These are phyloP conservation scores for Hypoxylon rubiginosum DNA, from an alignment of 2,329 filamentous ascomycete genomes.

Conservation along the genomic window DNA sequence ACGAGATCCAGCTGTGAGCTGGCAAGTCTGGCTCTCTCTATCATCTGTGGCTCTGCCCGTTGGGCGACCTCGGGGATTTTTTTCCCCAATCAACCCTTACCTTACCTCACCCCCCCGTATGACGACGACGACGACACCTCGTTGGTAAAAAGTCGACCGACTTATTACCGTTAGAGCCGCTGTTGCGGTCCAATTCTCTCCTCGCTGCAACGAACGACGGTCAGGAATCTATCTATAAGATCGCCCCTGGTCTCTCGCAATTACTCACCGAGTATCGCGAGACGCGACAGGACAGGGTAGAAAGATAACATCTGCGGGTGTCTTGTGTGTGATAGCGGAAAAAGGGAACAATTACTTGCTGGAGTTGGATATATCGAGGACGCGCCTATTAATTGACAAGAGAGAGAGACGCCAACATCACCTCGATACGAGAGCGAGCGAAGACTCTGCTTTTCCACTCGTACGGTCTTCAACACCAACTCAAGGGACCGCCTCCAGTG, in stretches of 20 bases:
- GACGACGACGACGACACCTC: slow-evolving; percentile 1
- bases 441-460: background rate
- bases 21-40: background rate
- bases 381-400: background rate
- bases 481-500: no score
- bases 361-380: background rate
- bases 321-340: background rate
- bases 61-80: background rate
- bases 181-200: slow-evolving; percentile 19
- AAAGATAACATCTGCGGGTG: slow-evolving; percentile 1
- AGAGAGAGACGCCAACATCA: background rate
- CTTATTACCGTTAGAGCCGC: slow-evolving; percentile 18
- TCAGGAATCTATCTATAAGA: slow-evolving; percentile 19
- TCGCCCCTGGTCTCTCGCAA: background rate
- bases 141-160: background rate
- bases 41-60: background rate
- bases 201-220: background rate
- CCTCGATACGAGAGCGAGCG: background rate
- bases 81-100: slow-evolving; percentile 1
- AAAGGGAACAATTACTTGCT: background rate
- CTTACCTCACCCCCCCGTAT: no score
- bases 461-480: background rate
- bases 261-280: background rate
- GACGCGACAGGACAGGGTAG: slow-evolving; percentile 7
- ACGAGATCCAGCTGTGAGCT: background rate